Base-by-base conservation (phyloP, 352 stramenopile species). In the Phytopythium chamaehyphon region DNA sequence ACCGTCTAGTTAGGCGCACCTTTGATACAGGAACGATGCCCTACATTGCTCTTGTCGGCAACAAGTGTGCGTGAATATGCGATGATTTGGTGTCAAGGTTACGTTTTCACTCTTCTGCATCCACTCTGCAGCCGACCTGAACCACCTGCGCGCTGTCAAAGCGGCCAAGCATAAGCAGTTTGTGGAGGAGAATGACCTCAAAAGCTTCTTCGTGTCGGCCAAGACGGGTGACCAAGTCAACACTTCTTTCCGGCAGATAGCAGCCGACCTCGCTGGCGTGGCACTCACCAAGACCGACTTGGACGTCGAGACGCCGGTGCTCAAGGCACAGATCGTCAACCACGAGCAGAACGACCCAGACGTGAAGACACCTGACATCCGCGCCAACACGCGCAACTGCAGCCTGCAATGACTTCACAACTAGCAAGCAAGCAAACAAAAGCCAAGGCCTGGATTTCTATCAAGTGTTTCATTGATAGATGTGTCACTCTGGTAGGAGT, bases 211-310 rank as follows among this genome's bases (percentile, higher is more conserved):
- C 47, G 77, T 98, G 54, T 98, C 90, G 23, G 93, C 93, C 19
- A 98, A 98, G 68, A 95, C 83, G 0, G 93, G 93, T n/a, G 93
- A 98, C 64, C 70, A 92, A 37, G 79, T 98, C 47, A 95, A 93
- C 58, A 57, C 74, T n/a, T 64, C 76, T 5, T 97, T 97, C 59
- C 81, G 75, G 24, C 81, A 96, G 53, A 64, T 97, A 36, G 82
- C 86, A 12, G 75, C 89, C 8, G 84, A 94, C 39, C 59, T 97
- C 28, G 83, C 83, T 0, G 83, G 88, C 18, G 75, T 98, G 40
- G 43, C 73, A 3, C 63, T 97, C n/a, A 81, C 71, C 8, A 89
- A 92, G 51, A 66, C 77, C 0, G 90, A 98, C 21, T 57, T 97
- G 35, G 88, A 97, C 26, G 64, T 87, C 8, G 80, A 94, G 42